A percentile compares a stretch with the other conserved stretches of the same genome.
These are phyloP conservation scores for Ceratobasidium sp. DNA, from an alignment of 1,284 basidiomycete species.

Conservation along the genomic window DNA sequence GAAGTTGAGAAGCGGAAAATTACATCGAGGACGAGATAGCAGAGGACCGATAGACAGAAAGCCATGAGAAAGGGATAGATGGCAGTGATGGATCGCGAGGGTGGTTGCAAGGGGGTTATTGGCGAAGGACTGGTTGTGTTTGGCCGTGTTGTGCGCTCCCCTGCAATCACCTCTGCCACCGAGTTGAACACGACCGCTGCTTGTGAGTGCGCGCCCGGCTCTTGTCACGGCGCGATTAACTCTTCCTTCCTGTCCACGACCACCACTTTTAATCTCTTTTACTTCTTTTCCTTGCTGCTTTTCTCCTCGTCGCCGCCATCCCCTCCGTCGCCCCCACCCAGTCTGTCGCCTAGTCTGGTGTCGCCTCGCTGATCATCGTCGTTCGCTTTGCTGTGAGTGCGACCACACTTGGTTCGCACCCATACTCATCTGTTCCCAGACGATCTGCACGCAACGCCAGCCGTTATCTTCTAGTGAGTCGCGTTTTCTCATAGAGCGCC, in stretches of 20 bases:
- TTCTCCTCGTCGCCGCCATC: background rate
- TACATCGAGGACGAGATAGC: too few relatives aligned
- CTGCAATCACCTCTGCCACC: conserved; percentile 14
- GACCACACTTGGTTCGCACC: background rate
- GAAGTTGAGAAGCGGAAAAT: background rate
- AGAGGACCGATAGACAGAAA: background rate
- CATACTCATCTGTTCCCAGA: background rate
- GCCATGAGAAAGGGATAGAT: conserved; percentile 1
- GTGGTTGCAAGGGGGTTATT: conserved; percentile 28
- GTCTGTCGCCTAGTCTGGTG: background rate
- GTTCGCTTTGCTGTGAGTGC: background rate
- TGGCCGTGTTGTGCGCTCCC: background rate
- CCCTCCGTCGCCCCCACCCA: background rate
- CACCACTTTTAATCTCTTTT: background rate
- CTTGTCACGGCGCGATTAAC: too few relatives aligned
- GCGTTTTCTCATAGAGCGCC: conserved; percentile 6
- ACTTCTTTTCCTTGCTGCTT: background rate
- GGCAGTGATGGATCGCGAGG: conserved; percentile 23
- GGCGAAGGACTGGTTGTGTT: conserved; percentile 1
- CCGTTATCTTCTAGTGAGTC: background rate
- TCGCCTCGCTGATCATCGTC: background rate
- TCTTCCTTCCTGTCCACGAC: background rate
- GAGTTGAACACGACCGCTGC: conserved; percentile 16
- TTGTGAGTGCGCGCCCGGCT: too few relatives aligned
- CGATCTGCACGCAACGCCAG: background rate